Evolutionary conservation across 805 yeast species (phyloP).

Genomic region (Candida succiphila): DNA sequence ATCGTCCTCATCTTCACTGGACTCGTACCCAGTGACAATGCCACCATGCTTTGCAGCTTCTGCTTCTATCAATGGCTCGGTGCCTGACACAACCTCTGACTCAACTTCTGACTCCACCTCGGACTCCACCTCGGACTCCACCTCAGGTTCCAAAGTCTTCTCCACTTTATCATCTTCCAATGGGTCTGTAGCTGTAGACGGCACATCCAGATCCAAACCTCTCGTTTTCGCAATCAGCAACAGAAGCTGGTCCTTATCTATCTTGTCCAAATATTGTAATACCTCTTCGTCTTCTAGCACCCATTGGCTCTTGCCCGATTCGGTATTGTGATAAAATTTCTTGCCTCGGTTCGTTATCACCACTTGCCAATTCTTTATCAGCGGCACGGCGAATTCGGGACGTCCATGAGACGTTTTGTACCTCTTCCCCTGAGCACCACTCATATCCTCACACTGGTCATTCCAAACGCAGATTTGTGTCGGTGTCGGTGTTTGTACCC

Average conservation of each 20-base stretch:
- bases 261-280: neutral
- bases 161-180: neutral
- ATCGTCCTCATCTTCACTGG: slow-evolving; percentile 1
- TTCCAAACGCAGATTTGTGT: too few species aligned
- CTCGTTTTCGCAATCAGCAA: slow-evolving; percentile 5
- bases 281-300: slow-evolving; percentile 6
- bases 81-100: neutral
- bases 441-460: too few species aligned
- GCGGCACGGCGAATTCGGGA: slow-evolving; percentile 2
- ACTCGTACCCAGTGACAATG: neutral
- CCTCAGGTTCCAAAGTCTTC: neutral
- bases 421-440: too few species aligned
- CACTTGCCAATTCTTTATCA: slow-evolving; percentile 8
- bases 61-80: neutral
- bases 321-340: slow-evolving; percentile 13
- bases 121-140: neutral
- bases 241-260: slow-evolving; percentile 2
- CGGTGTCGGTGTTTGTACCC: too few species aligned
- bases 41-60: slow-evolving; percentile 2
- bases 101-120: neutral
- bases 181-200: neutral
- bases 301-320: slow-evolving; percentile 12
- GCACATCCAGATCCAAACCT: slow-evolving; percentile 2
- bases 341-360: slow-evolving; percentile 13
- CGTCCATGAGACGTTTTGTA: too few species aligned